Base-by-base conservation (phyloP, 768 basidiomycete species). In the Lactarius pseudohatsudake region DNA sequence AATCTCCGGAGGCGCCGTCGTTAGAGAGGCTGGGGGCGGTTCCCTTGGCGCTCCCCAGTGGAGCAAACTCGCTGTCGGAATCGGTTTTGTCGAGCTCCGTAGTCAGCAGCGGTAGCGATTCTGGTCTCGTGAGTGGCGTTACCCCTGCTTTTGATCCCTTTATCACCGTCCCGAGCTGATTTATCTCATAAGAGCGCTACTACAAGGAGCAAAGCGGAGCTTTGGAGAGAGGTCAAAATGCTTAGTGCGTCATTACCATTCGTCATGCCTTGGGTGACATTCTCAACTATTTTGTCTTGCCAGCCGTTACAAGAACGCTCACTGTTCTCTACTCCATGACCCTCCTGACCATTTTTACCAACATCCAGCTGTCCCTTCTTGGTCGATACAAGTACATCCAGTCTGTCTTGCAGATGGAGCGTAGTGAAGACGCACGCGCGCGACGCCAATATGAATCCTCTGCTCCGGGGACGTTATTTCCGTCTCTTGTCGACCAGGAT, bases 161-260 rank as follows among this genome's bases (percentile, higher is more conserved):
- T 63, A 18, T 38, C 40, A 13, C 47, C 36, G 34, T 57, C 41
- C 20, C 50, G 63, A 58, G 56, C 61, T 54, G 66, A 71, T 61
- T 64, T 67, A 56, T 50, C 70, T 38, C 57, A 69, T 20, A 70
- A 72, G 20, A 69, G 64, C 50, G 5, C 61, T 34, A 67, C 69
- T 50, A 77, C 78, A 30, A 80, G 84, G 67, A 86, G 84, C n/a
- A 94, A 89, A 74, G 85, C 83, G 1, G 89, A 96, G 72, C 79
- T 98, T 8, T 98, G 96, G 96, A 87, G 88, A 64, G 94, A 97
- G 76, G 84, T 97, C 43, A 98, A 97, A 75, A 84, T 94, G 43
- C 85, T 96, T 38, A 88, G 92, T 89, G 72, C 57, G 84, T 79
- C 61, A 32, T 57, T 20, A 9, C 43, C 22, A 28, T 41, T n/a